Evolutionary conservation across 129 eudicot genomes (phyloP).

Genomic region (Artemisia annua): DNA sequence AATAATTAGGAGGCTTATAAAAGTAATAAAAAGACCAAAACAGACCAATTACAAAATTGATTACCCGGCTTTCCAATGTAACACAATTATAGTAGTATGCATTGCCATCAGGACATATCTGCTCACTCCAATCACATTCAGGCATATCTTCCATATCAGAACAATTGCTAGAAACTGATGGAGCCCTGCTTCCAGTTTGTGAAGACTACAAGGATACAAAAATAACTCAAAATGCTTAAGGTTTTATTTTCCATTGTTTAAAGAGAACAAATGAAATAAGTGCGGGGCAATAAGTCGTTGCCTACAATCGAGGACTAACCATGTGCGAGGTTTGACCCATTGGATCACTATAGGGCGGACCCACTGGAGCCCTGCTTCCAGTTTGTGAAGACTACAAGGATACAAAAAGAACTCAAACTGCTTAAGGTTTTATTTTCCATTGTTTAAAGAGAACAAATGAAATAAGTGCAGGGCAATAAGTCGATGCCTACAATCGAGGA

Average conservation of each 20-base stretch:
- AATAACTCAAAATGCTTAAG: too few species aligned
- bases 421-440: not conserved
- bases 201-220: too few species aligned
- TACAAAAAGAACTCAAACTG: not conserved
- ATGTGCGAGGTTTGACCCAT: conserved; percentile 30
- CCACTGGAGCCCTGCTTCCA: conserved; percentile 44
- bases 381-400: conserved; percentile 34
- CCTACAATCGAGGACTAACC: conserved; percentile 22
- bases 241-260: too few species aligned
- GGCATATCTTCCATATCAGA: conserved; percentile 32
- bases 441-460: not conserved
- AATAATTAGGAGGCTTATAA: not conserved
- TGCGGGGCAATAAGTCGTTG: not conserved
- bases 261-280: too few species aligned
- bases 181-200: conserved; percentile 3
- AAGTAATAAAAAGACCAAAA: not conserved
- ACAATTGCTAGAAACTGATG: conserved; percentile 33
- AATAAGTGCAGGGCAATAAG: not conserved
- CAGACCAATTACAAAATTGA: not conserved
- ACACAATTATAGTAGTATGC: conserved; percentile 73
- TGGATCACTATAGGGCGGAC: conserved; percentile 37
- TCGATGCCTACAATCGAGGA: not conserved
- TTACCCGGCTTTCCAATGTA: conserved; percentile 94
- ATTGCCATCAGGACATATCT: conserved; percentile 86
- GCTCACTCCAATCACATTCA: conserved; percentile 97